Percentiles rank a stretch among this genome's conserved stretches.
Evolutionary conservation across 352 stramenopile genomes (phyloP).

Genomic region (Globisporangium splendens): DNA sequence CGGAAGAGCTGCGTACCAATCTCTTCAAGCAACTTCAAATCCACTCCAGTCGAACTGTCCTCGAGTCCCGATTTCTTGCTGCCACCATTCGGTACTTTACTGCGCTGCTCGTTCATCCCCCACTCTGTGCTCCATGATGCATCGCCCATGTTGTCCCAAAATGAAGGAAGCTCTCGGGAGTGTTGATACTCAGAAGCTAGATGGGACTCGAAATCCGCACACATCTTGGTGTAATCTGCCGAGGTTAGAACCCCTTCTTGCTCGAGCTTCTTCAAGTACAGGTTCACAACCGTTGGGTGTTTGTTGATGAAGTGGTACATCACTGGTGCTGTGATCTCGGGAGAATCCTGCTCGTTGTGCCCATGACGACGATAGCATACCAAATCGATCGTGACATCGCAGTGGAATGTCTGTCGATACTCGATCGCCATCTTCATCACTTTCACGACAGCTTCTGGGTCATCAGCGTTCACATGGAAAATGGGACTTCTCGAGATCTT

Average conservation of each 20-base stretch:
- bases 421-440: conserved; percentile 92
- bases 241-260: conserved; percentile 46
- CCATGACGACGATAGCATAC: conserved; percentile 98
- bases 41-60: conserved; percentile 51
- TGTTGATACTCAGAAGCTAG: conserved; percentile 70
- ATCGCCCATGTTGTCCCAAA: conserved; percentile 73
- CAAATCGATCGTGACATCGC: conserved; percentile 98
- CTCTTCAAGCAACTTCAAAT: conserved; percentile 65
- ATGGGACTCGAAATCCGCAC: conserved; percentile 58
- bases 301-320: conserved; percentile 92
- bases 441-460: conserved; percentile 91
- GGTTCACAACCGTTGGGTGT: conserved; percentile 71
- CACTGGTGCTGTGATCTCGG: conserved; percentile 83
- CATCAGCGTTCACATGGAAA: conserved; percentile 97
- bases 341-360: conserved; percentile 97
- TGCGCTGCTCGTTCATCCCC: conserved; percentile 23
- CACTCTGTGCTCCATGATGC: conserved; percentile 62
- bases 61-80: conserved; percentile 5
- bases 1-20: conserved; percentile 76
- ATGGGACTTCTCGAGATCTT: conserved; percentile 95
- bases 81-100: background rate
- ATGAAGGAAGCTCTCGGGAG: conserved; percentile 57
- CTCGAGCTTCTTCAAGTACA: conserved; percentile 74
- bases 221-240: conserved; percentile 47
- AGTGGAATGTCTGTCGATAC: conserved; percentile 91